Base-by-base conservation (phyloP, 75 land plant genomes). In the Ceratopteris richardii region DNA sequence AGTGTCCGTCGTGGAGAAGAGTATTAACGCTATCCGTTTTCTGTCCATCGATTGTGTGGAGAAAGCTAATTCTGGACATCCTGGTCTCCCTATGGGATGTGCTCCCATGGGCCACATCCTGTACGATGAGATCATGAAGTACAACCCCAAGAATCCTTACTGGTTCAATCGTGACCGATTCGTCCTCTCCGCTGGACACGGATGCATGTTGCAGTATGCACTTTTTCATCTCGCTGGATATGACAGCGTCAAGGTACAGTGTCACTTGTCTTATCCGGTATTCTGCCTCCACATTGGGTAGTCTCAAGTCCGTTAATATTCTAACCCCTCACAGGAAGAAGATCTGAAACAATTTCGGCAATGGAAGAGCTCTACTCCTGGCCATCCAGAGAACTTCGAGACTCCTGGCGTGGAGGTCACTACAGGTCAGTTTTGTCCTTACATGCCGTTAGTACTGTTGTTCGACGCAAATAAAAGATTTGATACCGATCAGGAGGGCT, bases 121-220 rank as follows among this genome's bases (percentile, higher is more conserved):
- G 59, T 93, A 82, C 53, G 95, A 94, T 58, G 95, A 94, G 90
- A 54, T 94, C 33, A 94, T 88, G 87, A 78, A 57, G 69, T 94
- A 79, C 56, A 94, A 94, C 54, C 95, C 95, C 31, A 88, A 82
- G 77, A 93, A 93, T 47, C 98, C 95, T 0, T 83, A 76, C 47
- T 93, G 89, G 88, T 93, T 93, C 73, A 93, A 93, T 46, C 51
- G 90, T 2, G 95, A 93, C 55, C 66, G 98, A 16, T 93, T 93
- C 58, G 90, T 93, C 14, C 73, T 93, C 50, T 93, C 95, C 1
- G 90, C 98, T 23, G 98, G 95, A 0, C 98, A 93, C 60, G 94
- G 95, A 12, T 93, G 98, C 65, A 93, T 93, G 98, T 74, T 93
- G 26, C 98, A 93, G 75, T 93, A 93, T 54, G 95, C 95, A 11